Evolutionary conservation across 2,329 filamentous ascomycete genomes (phyloP), one percentile per base, ranked within the genome.

Genomic region (Dothistroma septosporum): DNA sequence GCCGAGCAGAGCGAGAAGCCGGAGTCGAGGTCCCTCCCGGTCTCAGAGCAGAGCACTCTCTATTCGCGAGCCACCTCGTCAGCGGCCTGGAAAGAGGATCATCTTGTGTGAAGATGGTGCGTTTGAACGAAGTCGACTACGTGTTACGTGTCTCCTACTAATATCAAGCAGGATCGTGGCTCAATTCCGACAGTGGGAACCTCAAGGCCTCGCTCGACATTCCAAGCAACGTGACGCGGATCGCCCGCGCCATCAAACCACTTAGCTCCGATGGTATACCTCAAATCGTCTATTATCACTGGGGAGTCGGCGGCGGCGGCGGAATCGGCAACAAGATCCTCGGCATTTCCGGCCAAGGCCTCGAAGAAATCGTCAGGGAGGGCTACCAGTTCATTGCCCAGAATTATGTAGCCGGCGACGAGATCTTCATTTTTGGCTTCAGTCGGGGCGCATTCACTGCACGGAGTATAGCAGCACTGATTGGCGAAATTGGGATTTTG

Each of bases 231-330:
- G 77, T 82, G 35, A 81, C 79, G 0, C 74, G 80, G 3, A 75
- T 83, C 21, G 76, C 76, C 9, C 73, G 80, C 62, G 80, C 80
- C 16, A 80, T 83, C 64, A 79, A 78, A 58, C 73, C 78, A 10
- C 72, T 78, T 55, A 79, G 75, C 65, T 72, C 74, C 31, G 79
- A 81, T 67, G 78, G 78, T 7, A 76, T 81, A 14, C 77, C 77
- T 10, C 80, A 83, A 64, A 75, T 83, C 31, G 77, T 80, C 4
- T 80, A 80, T 64, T 83, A 83, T 65, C 79, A 81, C 53, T 76
- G 74, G 55, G 80, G 80, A 9, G 73, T 82, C 4, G 80, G 79
- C 4, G 76, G 75, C 2, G 72, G 74, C 35, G 79, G 79, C 11
- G 75, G 76, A 4, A 68, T 77, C 4, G 61, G 80, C 28, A 76